These are phyloP conservation scores for Arachis hypogaea DNA, from an alignment of 306 rosid genomes.

Conservation along the genomic window DNA sequence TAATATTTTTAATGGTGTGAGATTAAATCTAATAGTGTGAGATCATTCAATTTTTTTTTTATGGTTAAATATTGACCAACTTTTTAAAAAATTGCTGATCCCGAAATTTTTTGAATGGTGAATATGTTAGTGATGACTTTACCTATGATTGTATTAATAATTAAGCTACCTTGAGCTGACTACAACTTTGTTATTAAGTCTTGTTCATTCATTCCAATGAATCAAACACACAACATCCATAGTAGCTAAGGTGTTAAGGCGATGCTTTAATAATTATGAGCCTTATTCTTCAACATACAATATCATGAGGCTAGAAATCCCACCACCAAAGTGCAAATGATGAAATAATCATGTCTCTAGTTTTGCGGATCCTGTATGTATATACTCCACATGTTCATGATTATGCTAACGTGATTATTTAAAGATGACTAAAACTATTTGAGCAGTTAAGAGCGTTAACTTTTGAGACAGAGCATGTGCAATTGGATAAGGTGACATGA, in stretches of 20 bases:
- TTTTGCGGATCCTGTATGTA: neutral
- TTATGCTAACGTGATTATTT: neutral
- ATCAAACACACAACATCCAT: conserved; percentile 3
- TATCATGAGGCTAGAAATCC: neutral
- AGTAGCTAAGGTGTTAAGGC: neutral
- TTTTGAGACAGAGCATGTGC: neutral
- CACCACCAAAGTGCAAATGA: conserved; percentile 28
- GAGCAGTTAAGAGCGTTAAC: neutral
- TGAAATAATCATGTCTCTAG: neutral
- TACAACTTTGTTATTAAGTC: neutral
- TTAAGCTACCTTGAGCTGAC: neutral
- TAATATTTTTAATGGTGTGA: too few species aligned
- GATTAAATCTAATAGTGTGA: too few species aligned
- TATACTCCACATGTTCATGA: neutral
- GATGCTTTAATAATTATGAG: conserved; percentile 24
- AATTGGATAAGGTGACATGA: conserved; percentile 27
- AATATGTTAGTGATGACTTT: neutral
- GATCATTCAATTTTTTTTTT: too few species aligned
- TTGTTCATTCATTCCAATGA: neutral
- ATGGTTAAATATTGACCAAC: too few species aligned
- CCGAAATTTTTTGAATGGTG: too few species aligned
- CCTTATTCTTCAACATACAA: conserved; percentile 19
- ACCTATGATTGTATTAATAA: neutral
- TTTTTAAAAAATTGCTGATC: too few species aligned
- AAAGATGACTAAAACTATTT: neutral